Conservation (phyloP, 345 rosid genomes). For the Acer yangbiense region DNA sequence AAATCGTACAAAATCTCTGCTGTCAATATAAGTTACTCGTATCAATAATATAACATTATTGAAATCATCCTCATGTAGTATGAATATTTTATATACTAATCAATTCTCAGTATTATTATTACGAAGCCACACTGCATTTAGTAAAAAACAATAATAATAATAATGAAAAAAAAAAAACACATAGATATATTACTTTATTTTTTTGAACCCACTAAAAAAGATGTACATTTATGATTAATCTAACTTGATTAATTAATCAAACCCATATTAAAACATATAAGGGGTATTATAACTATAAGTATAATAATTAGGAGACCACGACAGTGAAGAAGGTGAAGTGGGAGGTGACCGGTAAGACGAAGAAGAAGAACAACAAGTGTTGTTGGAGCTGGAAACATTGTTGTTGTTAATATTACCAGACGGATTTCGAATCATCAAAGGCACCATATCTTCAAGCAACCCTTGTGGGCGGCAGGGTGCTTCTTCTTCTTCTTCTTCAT, state of each 20-base stretch:
- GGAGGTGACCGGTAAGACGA: constrained; percentile 51
- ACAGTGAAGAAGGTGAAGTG: constrained; percentile 48
- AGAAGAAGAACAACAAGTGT: constrained; percentile 44
- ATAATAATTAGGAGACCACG: constrained; percentile 43
- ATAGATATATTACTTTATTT: not conserved
- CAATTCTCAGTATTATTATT: too few species aligned
- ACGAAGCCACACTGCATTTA: too few species aligned
- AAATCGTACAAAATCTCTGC: too few species aligned
- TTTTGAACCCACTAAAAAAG: not conserved
- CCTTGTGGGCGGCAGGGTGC: constrained; percentile 43
- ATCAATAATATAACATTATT: too few species aligned
- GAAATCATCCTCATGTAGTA: too few species aligned
- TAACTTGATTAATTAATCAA: constrained; percentile 4
- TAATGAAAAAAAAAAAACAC: not conserved
- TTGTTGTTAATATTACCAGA: constrained; percentile 1
- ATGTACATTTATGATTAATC: not conserved
- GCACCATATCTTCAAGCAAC: constrained; percentile 79
- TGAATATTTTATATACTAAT: too few species aligned
- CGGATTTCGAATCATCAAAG: constrained; percentile 53
- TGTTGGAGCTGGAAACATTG: constrained; percentile 23
- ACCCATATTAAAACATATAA: constrained; percentile 29
- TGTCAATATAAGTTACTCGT: too few species aligned
- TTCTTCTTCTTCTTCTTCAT: too few species aligned
- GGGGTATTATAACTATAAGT: not conserved
- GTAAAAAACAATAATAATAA: not conserved